phyloP scores from a whole-genome alignment of 129 eudicot genomes.

The Arctium lappa region DNA sequence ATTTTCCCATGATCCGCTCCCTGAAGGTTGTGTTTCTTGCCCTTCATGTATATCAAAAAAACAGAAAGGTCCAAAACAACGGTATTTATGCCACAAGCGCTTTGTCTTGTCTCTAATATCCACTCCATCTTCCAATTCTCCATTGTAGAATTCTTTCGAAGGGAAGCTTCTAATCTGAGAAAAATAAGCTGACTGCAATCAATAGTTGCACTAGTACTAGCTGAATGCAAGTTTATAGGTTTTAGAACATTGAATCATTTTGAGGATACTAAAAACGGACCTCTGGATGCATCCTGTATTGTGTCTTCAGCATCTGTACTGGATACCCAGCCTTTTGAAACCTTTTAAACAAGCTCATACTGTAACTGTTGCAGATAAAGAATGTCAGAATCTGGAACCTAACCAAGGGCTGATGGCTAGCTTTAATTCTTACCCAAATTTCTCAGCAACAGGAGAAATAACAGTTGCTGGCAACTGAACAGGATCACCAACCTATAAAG shows the following conservation, averaged over 20 bases:
- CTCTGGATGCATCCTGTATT: conserved; percentile 99
- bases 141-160: conserved; percentile 76
- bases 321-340: conserved; percentile 95
- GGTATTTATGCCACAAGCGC: conserved; percentile 80
- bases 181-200: background rate
- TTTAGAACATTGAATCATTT: background rate
- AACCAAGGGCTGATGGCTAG: background rate
- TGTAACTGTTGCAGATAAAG: conserved; percentile 47
- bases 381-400: conserved; percentile 2
- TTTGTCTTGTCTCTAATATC: conserved; percentile 63
- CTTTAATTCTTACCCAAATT: conserved; percentile 62
- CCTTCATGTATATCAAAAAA: conserved; percentile 91
- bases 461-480: conserved; percentile 98
- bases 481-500: conserved; percentile 90
- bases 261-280: conserved; percentile 25
- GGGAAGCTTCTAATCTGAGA: conserved; percentile 88
- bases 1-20: conserved; percentile 74
- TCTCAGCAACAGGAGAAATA: conserved; percentile 72
- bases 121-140: conserved; percentile 77
- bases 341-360: conserved; percentile 93
- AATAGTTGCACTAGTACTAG: conserved; percentile 3
- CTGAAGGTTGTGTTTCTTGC: conserved; percentile 61
- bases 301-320: conserved; percentile 92
- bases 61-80: conserved; percentile 92
- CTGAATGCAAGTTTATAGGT: background rate